Evolutionary conservation across 768 basidiomycete species (phyloP).

Genomic region (Tephrocybe sp.): DNA sequence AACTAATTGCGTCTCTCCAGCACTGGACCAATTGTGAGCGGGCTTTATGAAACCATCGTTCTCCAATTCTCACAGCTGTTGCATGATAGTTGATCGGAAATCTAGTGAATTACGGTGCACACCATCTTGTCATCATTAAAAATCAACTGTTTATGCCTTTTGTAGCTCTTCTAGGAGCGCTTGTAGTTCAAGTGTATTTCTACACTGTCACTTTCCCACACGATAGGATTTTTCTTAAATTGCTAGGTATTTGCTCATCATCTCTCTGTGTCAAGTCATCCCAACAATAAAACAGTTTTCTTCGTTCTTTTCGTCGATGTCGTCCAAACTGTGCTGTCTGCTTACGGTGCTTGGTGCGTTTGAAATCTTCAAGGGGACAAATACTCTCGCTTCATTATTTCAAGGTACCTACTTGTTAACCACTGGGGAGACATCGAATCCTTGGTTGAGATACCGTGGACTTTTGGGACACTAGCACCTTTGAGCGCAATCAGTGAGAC

Average conservation of each 20-base stretch:
- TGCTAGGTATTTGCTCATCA: not conserved
- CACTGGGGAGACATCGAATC: not conserved
- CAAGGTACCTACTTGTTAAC: too few relatives aligned
- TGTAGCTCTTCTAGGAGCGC: not conserved
- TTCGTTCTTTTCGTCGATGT: not conserved
- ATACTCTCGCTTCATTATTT: too few relatives aligned
- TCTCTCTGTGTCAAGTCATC: not conserved
- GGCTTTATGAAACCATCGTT: not conserved
- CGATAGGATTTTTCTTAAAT: not conserved
- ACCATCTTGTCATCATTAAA: not conserved
- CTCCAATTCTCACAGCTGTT: not conserved
- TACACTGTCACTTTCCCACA: not conserved
- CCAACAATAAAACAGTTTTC: not conserved
- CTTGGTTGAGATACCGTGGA: not conserved
- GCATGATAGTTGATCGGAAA: constrained; percentile 1
- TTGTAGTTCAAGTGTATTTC: constrained; percentile 1
- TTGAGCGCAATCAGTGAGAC: not conserved
- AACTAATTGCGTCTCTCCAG: too few relatives aligned
- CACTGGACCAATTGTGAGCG: too few relatives aligned
- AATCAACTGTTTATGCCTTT: not conserved
- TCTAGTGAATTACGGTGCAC: not conserved
- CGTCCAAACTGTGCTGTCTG: not conserved
- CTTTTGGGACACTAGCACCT: not conserved
- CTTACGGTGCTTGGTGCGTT: not conserved
- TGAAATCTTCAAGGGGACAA: too few relatives aligned